A percentile compares a stretch with the other conserved stretches of the same genome.
Evolutionary conservation across 768 basidiomycete species (phyloP).

Genomic region (Dacryopinax primogenitus): DNA sequence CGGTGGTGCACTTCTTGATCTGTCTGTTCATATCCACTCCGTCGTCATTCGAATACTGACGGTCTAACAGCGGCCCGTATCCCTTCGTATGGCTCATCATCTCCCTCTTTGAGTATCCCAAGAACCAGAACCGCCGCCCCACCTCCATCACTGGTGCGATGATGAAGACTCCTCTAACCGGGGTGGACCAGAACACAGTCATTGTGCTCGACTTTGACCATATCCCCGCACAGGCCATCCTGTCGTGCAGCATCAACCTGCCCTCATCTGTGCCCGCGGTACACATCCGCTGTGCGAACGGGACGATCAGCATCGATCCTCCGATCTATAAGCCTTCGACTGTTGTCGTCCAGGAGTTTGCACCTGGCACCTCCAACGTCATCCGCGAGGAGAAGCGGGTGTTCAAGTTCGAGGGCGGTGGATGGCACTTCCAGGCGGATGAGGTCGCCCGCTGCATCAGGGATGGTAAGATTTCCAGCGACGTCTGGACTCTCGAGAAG

Average conservation of each 20-base stretch:
- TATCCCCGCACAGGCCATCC: conserved; percentile 56
- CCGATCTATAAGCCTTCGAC: conserved; percentile 56
- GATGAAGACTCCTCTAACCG: conserved; percentile 61
- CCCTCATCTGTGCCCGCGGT: conserved; percentile 40
- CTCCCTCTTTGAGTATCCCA: conserved; percentile 62
- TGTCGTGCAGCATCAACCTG: conserved; percentile 55
- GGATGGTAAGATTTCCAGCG: conserved; percentile 61
- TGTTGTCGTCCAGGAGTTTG: conserved; percentile 52
- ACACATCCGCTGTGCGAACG: conserved; percentile 61
- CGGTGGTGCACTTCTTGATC: conserved; percentile 71
- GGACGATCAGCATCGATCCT: conserved; percentile 46
- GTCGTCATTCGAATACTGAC: neutral
- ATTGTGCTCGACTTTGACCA: conserved; percentile 61
- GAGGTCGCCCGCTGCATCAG: conserved; percentile 69
- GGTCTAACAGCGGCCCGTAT: conserved; percentile 54
- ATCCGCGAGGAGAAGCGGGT: conserved; percentile 45
- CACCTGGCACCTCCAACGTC: conserved; percentile 33
- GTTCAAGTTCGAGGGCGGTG: conserved; percentile 50
- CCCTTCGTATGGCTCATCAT: conserved; percentile 72
- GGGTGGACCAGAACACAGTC: conserved; percentile 64
- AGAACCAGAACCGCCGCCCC: conserved; percentile 49
- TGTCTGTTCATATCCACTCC: conserved; percentile 37
- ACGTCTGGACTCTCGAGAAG: conserved; percentile 64
- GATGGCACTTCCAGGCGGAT: conserved; percentile 80
- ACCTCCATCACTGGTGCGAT: conserved; percentile 53